These are phyloP conservation scores for Prosopis cineraria DNA, from an alignment of 306 rosid species.

Conservation along the genomic window DNA sequence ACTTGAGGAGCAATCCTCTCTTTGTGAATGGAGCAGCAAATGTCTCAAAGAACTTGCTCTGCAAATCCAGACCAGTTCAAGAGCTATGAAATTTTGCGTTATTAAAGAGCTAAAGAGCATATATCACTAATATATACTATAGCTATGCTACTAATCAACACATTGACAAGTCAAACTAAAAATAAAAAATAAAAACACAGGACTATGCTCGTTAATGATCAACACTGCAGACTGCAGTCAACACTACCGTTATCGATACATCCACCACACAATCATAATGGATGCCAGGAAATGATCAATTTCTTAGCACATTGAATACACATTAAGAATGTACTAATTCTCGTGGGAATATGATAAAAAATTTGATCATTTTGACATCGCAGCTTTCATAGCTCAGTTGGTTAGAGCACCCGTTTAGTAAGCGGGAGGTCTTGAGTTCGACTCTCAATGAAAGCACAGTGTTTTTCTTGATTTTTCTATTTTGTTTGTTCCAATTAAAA, in stretches of 20 bases:
- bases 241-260: not conserved
- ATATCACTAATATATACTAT: not conserved
- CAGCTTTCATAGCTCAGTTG: constrained; percentile 35
- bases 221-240: not conserved
- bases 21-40: constrained; percentile 88
- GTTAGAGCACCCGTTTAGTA: constrained; percentile 51
- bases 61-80: constrained; percentile 23
- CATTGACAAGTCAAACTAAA: not conserved
- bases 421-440: constrained; percentile 48
- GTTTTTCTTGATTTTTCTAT: not conserved
- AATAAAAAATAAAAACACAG: not conserved
- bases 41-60: constrained; percentile 91
- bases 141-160: not conserved
- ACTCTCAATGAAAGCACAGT: constrained; percentile 44
- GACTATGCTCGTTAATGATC: not conserved
- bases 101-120: not conserved
- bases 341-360: not conserved
- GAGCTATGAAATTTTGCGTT: not conserved
- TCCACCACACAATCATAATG: not conserved
- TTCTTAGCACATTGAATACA: not conserved
- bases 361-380: rapidly evolving
- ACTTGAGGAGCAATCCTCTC: constrained; percentile 76
- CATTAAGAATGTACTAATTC: not conserved
- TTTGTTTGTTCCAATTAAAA: too few relatives aligned
- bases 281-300: not conserved